These are phyloP conservation scores for Psilocybe tampanensis DNA, from an alignment of 768 basidiomycete genomes.

Conservation along the genomic window DNA sequence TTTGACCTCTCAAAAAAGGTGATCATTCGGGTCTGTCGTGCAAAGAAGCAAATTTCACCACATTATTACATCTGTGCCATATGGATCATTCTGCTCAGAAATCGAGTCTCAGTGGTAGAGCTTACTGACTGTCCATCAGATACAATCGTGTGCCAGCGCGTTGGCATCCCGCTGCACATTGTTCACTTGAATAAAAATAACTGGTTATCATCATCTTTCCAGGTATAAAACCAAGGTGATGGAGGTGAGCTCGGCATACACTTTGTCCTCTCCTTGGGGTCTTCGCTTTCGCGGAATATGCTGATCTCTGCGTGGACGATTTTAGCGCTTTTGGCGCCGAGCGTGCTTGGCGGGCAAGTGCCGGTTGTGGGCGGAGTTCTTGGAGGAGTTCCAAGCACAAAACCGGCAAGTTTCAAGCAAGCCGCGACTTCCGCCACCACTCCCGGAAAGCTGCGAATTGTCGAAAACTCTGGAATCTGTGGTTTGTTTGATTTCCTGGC, in stretches of 20 bases:
- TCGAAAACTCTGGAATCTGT: constrained; percentile 65
- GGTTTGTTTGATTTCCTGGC: constrained; percentile 38
- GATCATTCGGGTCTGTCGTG: too few species aligned
- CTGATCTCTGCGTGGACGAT: constrained; percentile 6
- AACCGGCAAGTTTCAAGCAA: constrained; percentile 6
- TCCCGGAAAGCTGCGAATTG: constrained; percentile 54
- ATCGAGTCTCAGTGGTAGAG: too few species aligned
- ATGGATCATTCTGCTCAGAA: too few species aligned
- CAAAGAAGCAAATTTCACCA: too few species aligned
- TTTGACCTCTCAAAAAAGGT: too few species aligned
- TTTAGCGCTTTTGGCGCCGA: constrained; percentile 5
- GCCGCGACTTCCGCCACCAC: constrained; percentile 29
- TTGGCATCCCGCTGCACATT: too few species aligned
- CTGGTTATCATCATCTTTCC: neutral
- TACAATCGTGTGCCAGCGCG: too few species aligned
- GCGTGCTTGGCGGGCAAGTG: constrained; percentile 38
- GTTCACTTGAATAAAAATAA: neutral
- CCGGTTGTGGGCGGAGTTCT: constrained; percentile 52
- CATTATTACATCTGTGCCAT: too few species aligned
- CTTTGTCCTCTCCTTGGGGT: neutral
- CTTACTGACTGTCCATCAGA: too few species aligned
- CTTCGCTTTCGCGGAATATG: neutral
- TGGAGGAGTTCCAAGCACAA: constrained; percentile 42
- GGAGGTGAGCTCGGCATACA: neutral
- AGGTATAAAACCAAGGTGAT: neutral